Evolutionary conservation across 2,329 filamentous ascomycete genomes (phyloP).

Genomic region (Ophiosphaerella korrae): DNA sequence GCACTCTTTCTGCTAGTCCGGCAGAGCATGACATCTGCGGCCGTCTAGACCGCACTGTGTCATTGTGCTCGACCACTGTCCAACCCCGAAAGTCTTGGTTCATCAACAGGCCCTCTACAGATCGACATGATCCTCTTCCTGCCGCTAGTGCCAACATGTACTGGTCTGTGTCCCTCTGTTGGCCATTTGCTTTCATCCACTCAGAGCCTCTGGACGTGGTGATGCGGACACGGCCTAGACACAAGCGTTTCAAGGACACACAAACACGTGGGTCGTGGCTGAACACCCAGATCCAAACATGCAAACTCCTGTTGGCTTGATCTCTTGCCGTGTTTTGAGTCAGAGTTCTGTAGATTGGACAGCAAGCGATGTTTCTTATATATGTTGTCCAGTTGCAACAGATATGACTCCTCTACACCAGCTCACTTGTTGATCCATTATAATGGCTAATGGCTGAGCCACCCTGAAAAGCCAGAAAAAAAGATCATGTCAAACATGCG

Average conservation of each 20-base stretch:
- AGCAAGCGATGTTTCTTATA: too few relatives aligned
- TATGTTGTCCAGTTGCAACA: too few relatives aligned
- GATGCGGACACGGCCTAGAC: constrained; percentile 1
- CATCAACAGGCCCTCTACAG: constrained; percentile 7
- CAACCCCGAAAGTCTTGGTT: neutral
- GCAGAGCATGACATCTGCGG: constrained; percentile 10
- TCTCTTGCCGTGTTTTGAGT: too few relatives aligned
- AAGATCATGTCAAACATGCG: too few relatives aligned
- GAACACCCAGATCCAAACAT: too few relatives aligned
- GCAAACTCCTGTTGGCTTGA: too few relatives aligned
- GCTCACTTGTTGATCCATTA: too few relatives aligned
- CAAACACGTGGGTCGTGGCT: too few relatives aligned
- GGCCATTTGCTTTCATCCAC: constrained; percentile 7
- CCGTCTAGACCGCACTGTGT: constrained; percentile 2
- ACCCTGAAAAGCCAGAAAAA: too few relatives aligned
- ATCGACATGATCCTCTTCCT: constrained; percentile 22
- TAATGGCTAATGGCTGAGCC: too few relatives aligned
- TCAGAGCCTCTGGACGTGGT: constrained; percentile 1
- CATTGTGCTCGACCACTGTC: neutral
- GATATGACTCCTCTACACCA: too few relatives aligned
- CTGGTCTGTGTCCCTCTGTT: constrained; percentile 1
- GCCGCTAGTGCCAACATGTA: neutral
- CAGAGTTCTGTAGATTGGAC: too few relatives aligned
- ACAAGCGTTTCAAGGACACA: constrained; percentile 1
- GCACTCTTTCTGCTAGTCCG: constrained; percentile 11